Evolutionary conservation across 177 flowering plant genomes (phyloP), one percentile per base, ranked within the genome.

Genomic region (Vitis hybrid): DNA sequence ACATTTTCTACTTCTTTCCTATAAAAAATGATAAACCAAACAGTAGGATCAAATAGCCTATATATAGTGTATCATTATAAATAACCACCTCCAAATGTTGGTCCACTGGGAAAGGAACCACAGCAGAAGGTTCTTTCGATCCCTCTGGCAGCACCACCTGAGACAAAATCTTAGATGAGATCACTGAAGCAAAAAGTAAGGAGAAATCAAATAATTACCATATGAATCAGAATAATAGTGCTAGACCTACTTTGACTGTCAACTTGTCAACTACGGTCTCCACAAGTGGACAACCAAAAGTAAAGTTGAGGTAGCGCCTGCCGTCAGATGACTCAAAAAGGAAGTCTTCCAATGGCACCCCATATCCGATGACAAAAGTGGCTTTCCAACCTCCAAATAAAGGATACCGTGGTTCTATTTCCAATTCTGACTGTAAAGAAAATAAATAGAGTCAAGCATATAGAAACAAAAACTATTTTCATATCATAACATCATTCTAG

Each of bases 101-200:
- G 33, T 89, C 84, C 50, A 91, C 92, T 12, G 83, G 58, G 63
- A 91, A 91, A 64, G 98, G 95, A 80, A 84, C 85, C 21, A 79
- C 76, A 64, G 83, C 90, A 60, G 85, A 76, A 14, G 98, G 89
- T 65, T 87, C 84, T 79, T 82, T 84, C n/a, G 99, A 93, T 78
- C 98, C 99, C 76, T 95, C 99, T n/a, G 99, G 98, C 62, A 95
- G 84, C 63, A 92, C 91, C 72, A 95, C 91, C 99, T 93, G 84
- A 72, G 81, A 76, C 31, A 15, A 14, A 73, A 29, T 48, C 62
- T 51, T 2, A 11, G 49, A 19, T 8, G 6, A 60, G 29, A 60
- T 16, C 18, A 16, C 21, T 21, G 56, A 61, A 61, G 66, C 39
- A 53, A 31, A 53, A 39, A 57, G 50, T 33, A 5, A 4, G 7